Conservation (phyloP, 108 stramenopile genomes). For the Cyclotella cryptica region DNA sequence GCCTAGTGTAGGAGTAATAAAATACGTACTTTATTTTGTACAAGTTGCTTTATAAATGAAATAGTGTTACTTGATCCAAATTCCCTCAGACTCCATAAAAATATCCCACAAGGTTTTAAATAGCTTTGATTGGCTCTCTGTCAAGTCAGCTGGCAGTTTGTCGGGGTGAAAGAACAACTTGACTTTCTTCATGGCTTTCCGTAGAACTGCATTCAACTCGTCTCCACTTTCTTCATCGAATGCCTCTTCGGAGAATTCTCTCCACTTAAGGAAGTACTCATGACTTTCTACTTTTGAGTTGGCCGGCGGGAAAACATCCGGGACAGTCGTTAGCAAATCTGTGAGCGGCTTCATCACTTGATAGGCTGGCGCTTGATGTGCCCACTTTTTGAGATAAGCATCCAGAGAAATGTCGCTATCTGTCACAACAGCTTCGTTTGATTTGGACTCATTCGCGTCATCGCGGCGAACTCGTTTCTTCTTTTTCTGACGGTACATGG, state of each 20-base stretch:
- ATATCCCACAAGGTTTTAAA: constrained; percentile 60
- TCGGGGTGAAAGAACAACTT: constrained; percentile 60
- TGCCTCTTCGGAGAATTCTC: constrained; percentile 35
- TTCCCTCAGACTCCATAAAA: constrained; percentile 7
- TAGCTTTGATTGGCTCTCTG: constrained; percentile 38
- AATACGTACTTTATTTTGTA: too few relatives aligned
- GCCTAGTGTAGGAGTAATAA: too few relatives aligned
- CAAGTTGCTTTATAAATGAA: too few relatives aligned
- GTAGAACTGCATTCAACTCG: constrained; percentile 14
- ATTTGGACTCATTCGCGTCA: not conserved
- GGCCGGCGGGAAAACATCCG: constrained; percentile 14
- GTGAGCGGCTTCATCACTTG: not conserved
- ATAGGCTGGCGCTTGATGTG: constrained; percentile 15
- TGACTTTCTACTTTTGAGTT: constrained; percentile 23
- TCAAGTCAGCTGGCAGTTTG: constrained; percentile 49
- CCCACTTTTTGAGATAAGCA: constrained; percentile 30
- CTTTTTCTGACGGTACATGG: constrained; percentile 18
- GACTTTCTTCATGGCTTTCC: constrained; percentile 34
- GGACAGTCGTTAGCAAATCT: constrained; percentile 9
- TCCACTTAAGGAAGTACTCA: constrained; percentile 35
- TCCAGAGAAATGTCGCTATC: not conserved
- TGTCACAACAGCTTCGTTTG: not conserved
- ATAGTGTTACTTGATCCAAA: not conserved
- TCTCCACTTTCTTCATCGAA: constrained; percentile 32
- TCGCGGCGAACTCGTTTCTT: not conserved